Evolutionary conservation across 768 basidiomycete species (phyloP).

Genomic region (Kwoniella dejecticola): DNA sequence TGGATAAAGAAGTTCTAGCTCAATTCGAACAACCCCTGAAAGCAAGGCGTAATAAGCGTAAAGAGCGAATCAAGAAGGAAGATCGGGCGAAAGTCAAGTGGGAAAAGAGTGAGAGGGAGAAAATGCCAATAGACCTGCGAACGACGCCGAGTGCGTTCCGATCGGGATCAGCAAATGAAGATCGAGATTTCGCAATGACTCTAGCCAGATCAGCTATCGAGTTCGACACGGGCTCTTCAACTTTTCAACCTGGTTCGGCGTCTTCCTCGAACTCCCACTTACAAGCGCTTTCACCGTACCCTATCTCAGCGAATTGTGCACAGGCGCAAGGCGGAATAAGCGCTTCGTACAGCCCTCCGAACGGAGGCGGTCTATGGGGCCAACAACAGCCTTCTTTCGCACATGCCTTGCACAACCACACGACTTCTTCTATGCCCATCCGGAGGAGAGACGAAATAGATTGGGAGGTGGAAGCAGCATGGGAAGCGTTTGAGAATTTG

Average conservation of each 20-base stretch:
- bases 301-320: slow-evolving; percentile 1
- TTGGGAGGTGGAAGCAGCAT: slow-evolving; percentile 44
- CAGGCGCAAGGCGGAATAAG: slow-evolving; percentile 1
- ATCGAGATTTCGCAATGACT: slow-evolving; percentile 48
- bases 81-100: slow-evolving; percentile 77
- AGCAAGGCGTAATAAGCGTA: slow-evolving; percentile 70
- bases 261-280: slow-evolving; percentile 17
- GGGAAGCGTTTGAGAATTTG: slow-evolving; percentile 42
- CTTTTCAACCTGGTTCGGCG: slow-evolving; percentile 18
- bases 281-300: neutral
- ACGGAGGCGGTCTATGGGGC: slow-evolving; percentile 1
- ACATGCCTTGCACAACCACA: slow-evolving; percentile 26
- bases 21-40: slow-evolving; percentile 81
- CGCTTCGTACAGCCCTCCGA: slow-evolving; percentile 15
- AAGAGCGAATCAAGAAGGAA: slow-evolving; percentile 82
- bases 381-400: slow-evolving; percentile 32
- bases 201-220: slow-evolving; percentile 46
- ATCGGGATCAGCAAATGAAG: slow-evolving; percentile 23
- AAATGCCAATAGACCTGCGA: slow-evolving; percentile 44
- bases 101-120: slow-evolving; percentile 72
- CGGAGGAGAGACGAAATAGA: slow-evolving; percentile 28
- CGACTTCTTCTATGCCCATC: slow-evolving; percentile 19
- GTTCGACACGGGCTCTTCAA: slow-evolving; percentile 10
- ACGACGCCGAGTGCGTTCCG: slow-evolving; percentile 2
- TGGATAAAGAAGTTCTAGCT: slow-evolving; percentile 73